Evolutionary conservation across 2,329 filamentous ascomycete genomes (phyloP), one percentile per base, ranked within the genome.

Genomic region (Pestalotiopsis sp.): DNA sequence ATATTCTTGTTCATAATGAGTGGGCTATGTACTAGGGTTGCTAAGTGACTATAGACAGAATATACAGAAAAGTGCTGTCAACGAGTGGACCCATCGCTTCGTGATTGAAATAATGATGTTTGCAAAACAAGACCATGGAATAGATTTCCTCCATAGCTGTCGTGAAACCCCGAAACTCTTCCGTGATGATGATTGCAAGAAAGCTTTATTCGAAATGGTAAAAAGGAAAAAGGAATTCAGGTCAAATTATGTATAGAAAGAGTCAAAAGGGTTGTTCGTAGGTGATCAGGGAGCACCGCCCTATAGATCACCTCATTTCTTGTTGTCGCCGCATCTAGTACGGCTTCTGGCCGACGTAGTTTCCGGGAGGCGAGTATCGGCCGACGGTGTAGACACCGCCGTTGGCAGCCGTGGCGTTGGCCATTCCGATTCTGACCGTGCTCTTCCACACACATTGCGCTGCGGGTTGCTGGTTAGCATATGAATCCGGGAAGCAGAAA

Each of bases 361-460:
- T 81, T 4, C 79, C 79, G 0, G 79, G 72, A 3, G 74, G 73
- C 3, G 75, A 75, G 68, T 81, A 81, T 41, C 79, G 75, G 23
- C 73, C 79, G 31, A 81, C 79, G 0, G 76, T 76, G 66, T 76
- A 81, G 60, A 69, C 70, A 4, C 69, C 75, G 0, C 79, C 79
- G 17, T 74, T 75, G 13, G 72, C 65, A 12, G 75, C 71, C 23
- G 67, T 73, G 2, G 74, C 77, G 2, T 73, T 65, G 4, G 77
- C 77, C 27, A 81, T 75, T 7, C 78, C 79, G 6, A 81, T 65
- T 63, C 76, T 78, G 61, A 70, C 78, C 17, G 78, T 76, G 1
- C 61, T 69, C 57, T 76, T 76, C 78, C 78, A 80, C 41, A 80
- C 72, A 36, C 69, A 69, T 66, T 80, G 77, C 38, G 79, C 59